Evolutionary conservation across 805 yeast genomes (phyloP).

Genomic region (Yarrowia yakushimensis): DNA sequence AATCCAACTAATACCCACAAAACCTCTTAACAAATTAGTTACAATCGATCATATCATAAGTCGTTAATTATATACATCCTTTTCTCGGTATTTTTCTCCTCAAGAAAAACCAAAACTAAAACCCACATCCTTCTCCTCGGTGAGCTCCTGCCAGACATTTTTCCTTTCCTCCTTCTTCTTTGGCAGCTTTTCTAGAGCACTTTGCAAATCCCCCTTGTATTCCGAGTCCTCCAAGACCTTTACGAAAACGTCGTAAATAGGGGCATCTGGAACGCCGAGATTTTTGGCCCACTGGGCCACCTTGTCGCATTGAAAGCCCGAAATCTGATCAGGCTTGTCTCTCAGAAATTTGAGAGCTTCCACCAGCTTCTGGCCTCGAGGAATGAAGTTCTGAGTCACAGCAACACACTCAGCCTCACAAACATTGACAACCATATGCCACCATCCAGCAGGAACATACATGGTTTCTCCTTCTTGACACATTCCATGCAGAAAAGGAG

Average conservation of each 20-base stretch:
- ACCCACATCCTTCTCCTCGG: slow-evolving; percentile 31
- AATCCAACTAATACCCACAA: too few species aligned
- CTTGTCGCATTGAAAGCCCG: slow-evolving; percentile 60
- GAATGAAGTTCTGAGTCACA: slow-evolving; percentile 84
- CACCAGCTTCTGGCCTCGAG: slow-evolving; percentile 53
- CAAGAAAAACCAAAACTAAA: slow-evolving; percentile 41
- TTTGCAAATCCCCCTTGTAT: neutral
- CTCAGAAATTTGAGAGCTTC: slow-evolving; percentile 64
- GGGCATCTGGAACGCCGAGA: neutral
- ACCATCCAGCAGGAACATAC: slow-evolving; percentile 95
- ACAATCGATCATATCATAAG: too few species aligned
- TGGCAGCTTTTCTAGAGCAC: neutral
- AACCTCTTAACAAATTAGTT: too few species aligned
- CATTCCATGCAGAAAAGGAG: slow-evolving; percentile 57
- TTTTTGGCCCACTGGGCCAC: neutral
- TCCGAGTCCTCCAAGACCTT: neutral
- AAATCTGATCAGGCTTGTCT: slow-evolving; percentile 63
- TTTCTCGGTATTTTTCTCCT: too few species aligned
- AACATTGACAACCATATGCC: slow-evolving; percentile 90
- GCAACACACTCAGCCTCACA: slow-evolving; percentile 56
- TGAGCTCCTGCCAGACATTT: slow-evolving; percentile 48
- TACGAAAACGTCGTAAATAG: slow-evolving; percentile 8
- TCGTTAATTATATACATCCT: too few species aligned
- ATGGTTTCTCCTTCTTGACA: slow-evolving; percentile 80
- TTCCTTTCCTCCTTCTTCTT: neutral